Evolutionary conservation across 495 filamentous ascomycete species (phyloP).

Genomic region (Xanthoparmelia taractica): DNA sequence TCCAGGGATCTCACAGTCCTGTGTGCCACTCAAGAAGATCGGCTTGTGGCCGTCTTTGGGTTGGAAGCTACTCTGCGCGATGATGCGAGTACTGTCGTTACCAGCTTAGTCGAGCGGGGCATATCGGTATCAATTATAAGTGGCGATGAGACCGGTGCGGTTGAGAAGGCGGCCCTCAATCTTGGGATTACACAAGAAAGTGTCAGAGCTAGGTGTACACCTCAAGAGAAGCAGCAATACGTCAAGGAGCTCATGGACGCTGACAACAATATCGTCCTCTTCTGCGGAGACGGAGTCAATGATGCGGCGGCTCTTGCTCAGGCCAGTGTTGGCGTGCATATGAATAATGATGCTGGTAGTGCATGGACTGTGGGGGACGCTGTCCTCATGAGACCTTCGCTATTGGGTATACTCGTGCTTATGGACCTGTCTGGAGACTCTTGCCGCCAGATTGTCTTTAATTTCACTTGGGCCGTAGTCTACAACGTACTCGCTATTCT

Average conservation of each 20-base stretch:
- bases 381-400: slow-evolving; percentile 49
- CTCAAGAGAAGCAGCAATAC: slow-evolving; percentile 57
- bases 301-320: slow-evolving; percentile 66
- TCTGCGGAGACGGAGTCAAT: slow-evolving; percentile 76
- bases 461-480: slow-evolving; percentile 65
- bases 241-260: slow-evolving; percentile 39
- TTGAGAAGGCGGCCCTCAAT: slow-evolving; percentile 43
- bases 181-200: slow-evolving; percentile 46
- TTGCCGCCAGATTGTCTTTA: slow-evolving; percentile 52
- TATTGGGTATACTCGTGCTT: slow-evolving; percentile 50
- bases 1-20: slow-evolving; percentile 49
- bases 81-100: slow-evolving; percentile 45
- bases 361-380: slow-evolving; percentile 62
- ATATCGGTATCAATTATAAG: slow-evolving; percentile 59
- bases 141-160: slow-evolving; percentile 58
- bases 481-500: slow-evolving; percentile 70
- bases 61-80: slow-evolving; percentile 52
- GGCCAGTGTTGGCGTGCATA: slow-evolving; percentile 67
- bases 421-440: slow-evolving; percentile 52
- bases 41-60: slow-evolving; percentile 49
- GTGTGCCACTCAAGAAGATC: slow-evolving; percentile 49
- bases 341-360: slow-evolving; percentile 55
- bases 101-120: slow-evolving; percentile 44
- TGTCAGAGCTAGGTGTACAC: slow-evolving; percentile 46
- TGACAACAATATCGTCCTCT: slow-evolving; percentile 40